phyloP scores from a whole-genome alignment of 192 early-diverging fungal genomes.

The Jimgerdemannia lactiflua region DNA sequence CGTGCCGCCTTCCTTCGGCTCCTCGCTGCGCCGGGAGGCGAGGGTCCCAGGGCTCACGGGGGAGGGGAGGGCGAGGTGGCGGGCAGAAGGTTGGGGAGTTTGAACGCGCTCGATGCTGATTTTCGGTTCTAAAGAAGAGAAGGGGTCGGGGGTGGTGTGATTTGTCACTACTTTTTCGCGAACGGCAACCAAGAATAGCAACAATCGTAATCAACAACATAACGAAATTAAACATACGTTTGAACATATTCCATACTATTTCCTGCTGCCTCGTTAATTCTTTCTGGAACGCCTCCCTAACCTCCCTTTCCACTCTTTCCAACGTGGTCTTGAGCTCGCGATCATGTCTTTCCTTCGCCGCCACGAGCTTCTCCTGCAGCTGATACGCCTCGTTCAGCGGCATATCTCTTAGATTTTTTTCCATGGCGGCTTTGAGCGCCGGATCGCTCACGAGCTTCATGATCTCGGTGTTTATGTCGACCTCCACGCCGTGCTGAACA shows the following conservation, averaged over 20 bases:
- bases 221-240: not conserved
- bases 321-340: not conserved
- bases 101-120: not conserved
- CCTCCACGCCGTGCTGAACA: not conserved
- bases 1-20: not conserved
- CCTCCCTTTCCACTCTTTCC: not conserved
- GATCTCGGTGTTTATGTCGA: not conserved
- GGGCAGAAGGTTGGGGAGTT: not conserved
- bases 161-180: not conserved
- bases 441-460: not conserved
- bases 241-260: not conserved
- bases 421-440: not conserved
- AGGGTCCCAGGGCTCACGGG: not conserved
- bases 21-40: too few species aligned
- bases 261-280: not conserved
- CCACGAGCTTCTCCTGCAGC: not conserved
- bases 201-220: not conserved
- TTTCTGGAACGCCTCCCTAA: not conserved
- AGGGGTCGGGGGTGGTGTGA: not conserved
- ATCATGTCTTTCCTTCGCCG: not conserved
- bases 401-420: not conserved
- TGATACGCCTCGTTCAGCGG: not conserved
- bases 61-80: not conserved
- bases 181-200: not conserved
- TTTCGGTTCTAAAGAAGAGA: not conserved